A percentile compares a stretch with the other conserved stretches of the same genome.
phyloP scores from a whole-genome alignment of 805 yeast species.

The Nakazawaea sp. region DNA sequence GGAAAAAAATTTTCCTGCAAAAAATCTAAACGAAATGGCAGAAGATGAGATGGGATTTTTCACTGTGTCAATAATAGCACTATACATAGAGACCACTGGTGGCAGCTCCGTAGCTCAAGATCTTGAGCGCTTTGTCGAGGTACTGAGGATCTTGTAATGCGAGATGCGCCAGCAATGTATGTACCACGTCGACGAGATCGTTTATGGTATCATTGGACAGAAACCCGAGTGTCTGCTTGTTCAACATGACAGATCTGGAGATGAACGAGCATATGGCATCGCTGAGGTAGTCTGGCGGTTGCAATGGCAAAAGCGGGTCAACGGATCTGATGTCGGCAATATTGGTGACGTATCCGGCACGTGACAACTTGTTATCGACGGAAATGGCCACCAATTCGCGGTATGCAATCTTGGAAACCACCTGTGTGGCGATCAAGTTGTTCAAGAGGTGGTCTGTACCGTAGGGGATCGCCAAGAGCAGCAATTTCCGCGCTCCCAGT shows the following conservation, averaged over 20 bases:
- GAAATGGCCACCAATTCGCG: slow-evolving; percentile 1
- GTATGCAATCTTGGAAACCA: background rate
- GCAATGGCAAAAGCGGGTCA: slow-evolving; percentile 16
- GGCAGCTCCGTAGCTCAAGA: slow-evolving; percentile 10
- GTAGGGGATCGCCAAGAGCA: background rate
- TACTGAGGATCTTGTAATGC: too few species aligned
- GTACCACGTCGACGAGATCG: slow-evolving; percentile 29
- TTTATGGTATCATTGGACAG: slow-evolving; percentile 33
- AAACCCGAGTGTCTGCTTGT: slow-evolving; percentile 13
- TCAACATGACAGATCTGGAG: slow-evolving; percentile 19
- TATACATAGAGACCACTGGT: slow-evolving; percentile 11
- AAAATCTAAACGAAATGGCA: slow-evolving; percentile 12
- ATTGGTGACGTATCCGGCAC: too few species aligned
- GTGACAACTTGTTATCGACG: slow-evolving; percentile 4
- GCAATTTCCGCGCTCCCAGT: background rate
- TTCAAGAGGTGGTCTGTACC: background rate
- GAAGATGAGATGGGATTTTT: background rate
- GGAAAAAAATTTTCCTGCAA: too few species aligned
- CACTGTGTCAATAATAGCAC: background rate
- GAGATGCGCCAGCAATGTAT: background rate
- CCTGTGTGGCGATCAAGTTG: slow-evolving; percentile 1
- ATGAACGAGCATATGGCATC: slow-evolving; percentile 35
- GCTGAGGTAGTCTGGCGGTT: slow-evolving; percentile 43
- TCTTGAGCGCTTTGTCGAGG: too few species aligned
- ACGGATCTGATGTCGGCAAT: too few species aligned